A percentile compares a stretch with the other conserved stretches of the same genome.
Conservation (phyloP, 176 grass and related monocot genomes). For the Lolium multiflorum region DNA sequence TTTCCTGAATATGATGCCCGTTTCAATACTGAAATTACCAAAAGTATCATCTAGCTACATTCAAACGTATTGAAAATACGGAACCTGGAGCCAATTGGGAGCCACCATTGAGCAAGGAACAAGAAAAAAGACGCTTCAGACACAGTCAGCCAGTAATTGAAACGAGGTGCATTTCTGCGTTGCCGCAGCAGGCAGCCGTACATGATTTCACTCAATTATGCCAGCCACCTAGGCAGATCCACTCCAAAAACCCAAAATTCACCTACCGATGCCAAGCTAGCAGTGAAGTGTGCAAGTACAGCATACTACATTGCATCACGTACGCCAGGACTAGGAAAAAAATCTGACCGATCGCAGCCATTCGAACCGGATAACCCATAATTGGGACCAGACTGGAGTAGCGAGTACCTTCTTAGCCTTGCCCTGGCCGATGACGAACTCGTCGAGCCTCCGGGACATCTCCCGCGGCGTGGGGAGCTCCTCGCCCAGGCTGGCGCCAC, state of each 20-base stretch:
- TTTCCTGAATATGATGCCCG: not conserved
- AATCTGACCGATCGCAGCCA: slow-evolving; percentile 12
- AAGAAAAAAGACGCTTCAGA: not conserved
- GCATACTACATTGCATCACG: slow-evolving; percentile 4
- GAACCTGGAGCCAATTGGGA: too few relatives aligned
- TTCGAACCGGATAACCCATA: slow-evolving; percentile 13
- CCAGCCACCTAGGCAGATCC: not conserved
- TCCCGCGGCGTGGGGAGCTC: slow-evolving; percentile 94
- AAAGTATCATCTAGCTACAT: not conserved
- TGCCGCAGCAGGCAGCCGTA: not conserved
- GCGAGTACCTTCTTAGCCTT: slow-evolving; percentile 80
- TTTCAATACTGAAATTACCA: not conserved
- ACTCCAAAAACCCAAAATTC: slow-evolving; percentile 29
- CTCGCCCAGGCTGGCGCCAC: slow-evolving; percentile 72
- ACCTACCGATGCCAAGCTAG: not conserved
- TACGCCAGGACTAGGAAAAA: too few relatives aligned
- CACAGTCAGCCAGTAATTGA: not conserved
- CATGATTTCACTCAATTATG: slow-evolving; percentile 34
- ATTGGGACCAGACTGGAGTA: slow-evolving; percentile 29
- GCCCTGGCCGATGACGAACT: slow-evolving; percentile 91
- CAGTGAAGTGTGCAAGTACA: not conserved
- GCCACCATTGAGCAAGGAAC: not conserved
- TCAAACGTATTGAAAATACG: not conserved
- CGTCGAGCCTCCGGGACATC: slow-evolving; percentile 84
- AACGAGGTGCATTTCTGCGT: not conserved